These are phyloP conservation scores for Wallemia mellicola DNA, from an alignment of 1,284 basidiomycete genomes.

Conservation along the genomic window DNA sequence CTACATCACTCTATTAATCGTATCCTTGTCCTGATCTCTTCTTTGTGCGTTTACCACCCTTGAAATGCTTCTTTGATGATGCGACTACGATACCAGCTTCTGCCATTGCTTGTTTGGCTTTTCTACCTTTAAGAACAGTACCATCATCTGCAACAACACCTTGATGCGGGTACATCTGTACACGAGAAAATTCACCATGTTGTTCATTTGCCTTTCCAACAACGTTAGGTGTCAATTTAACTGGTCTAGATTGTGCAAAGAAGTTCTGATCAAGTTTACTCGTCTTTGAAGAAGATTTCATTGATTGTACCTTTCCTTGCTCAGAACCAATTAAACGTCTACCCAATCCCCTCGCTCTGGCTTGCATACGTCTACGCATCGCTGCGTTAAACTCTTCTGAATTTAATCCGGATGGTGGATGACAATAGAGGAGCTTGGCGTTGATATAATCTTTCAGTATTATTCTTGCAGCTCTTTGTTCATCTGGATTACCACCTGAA, in stretches of 20 bases:
- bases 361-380: conserved; percentile 14
- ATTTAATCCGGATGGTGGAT: conserved; percentile 37
- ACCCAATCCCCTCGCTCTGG: conserved; percentile 28
- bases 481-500: conserved; percentile 94
- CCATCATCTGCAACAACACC: conserved; percentile 46
- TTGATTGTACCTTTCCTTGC: conserved; percentile 7
- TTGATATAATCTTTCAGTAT: conserved; percentile 95
- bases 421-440: conserved; percentile 67
- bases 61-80: conserved; percentile 58
- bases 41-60: conserved; percentile 50
- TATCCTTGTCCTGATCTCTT: conserved; percentile 72
- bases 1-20: conserved; percentile 19
- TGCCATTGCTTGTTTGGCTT: conserved; percentile 22
- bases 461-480: conserved; percentile 70
- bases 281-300: conserved; percentile 21
- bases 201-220: conserved; percentile 29
- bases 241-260: conserved; percentile 30
- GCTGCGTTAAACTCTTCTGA: conserved; percentile 47
- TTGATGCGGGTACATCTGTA: conserved; percentile 45
- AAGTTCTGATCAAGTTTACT: conserved; percentile 52
- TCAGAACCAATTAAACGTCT: not conserved
- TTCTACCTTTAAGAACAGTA: conserved; percentile 23
- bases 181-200: conserved; percentile 27
- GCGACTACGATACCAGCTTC: conserved; percentile 20
- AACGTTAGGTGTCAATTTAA: conserved; percentile 26